Base-by-base conservation (phyloP, 208 protist species). In the Leishmania amazonensis region DNA sequence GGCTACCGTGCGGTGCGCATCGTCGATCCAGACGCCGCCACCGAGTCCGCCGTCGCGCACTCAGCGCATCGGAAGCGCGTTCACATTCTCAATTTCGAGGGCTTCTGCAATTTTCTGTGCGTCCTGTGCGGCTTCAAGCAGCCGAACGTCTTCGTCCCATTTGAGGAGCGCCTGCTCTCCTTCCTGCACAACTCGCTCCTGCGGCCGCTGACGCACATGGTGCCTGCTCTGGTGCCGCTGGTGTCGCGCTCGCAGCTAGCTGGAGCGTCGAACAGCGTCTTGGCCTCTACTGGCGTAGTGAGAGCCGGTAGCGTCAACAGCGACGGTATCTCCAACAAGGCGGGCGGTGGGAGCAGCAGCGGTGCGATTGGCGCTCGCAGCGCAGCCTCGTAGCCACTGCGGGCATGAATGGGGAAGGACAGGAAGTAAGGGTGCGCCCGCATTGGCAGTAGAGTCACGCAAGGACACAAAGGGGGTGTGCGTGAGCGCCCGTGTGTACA, bases 51-150 rank as follows among this genome's bases (percentile, higher is more conserved):
- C 21, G 60, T 70, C 15, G 21, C 67, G 19, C n/a, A 35, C 1
- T 38, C 84, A 4, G 76, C 77, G 79, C 79, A 93, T 87, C 70
- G 83, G 13, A 51, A 65, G 60, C 77, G 74, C 8, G 38, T 72
- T 8, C 67, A 81, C 40, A 84, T 98, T 7, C 87, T 98, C 58
- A 80, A 88, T 54, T 96, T 91, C 64, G 91, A 96, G 45, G 90
- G 93, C 8, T 98, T 98, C 79, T 81, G 94, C 11, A 80, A 96
- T 19, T 92, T 98, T 17, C 84, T 98, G 13, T 98, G 95, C 62
- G 92, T 96, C 31, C 70, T 98, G 42, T 97, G 93, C 84, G 78
- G 90, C 81, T 96, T 97, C 76, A 96, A 96, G 81, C 92, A 93
- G 83, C 95, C 95, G 8, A 98, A 98, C 82, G 93, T 94, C 19